Base-by-base conservation (phyloP, 371 early-diverging fungal species). In the Mucor mucedo region DNA sequence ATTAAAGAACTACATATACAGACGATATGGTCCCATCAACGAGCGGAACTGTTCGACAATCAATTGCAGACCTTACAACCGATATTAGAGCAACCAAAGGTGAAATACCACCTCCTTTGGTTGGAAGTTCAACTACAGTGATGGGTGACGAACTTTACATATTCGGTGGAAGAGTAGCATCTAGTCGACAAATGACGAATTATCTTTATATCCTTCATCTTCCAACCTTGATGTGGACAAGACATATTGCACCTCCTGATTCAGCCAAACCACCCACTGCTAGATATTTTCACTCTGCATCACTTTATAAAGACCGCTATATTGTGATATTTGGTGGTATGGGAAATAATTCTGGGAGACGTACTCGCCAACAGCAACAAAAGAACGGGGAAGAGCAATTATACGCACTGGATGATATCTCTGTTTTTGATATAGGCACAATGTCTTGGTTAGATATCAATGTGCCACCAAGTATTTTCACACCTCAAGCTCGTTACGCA, bases 281-380 rank as follows among this genome's bases (percentile, higher is more conserved):
- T 42, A 79, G 93, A 27, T 93, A 91, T 61, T 93, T 93, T 69
- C 93, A 93, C 70, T 90, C 91, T 5, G 83, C 90, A 40, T 86
- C 83, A 39, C 81, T 86, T 4, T 89, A 87, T 67, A 47, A 55
- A 49, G 59, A 78, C 40, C 73, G 79, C 62, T 71, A 79, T 41
- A 73, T 89, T 44, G 81, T 87, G 10, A 64, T 85, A 14, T 86
- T 86, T 75, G 89, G 89, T 41, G 89, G 89, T 38, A 87, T 87
- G 86, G 82, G 87, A 3, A 53, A 54, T 29, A 32, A 14, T 7
- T 30, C 58, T 0, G 53, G 48, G 3, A 58, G 33, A 7, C 53
- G 27, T 7, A n/a, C 45, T 13, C 52, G 52, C 28, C 52, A 40
- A 16, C 56, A 63, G 16, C 50, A 55, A 11, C 57, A 55, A 5